Evolutionary conservation across 2,329 filamentous ascomycete species (phyloP).

Genomic region (Fusarium sp.): DNA sequence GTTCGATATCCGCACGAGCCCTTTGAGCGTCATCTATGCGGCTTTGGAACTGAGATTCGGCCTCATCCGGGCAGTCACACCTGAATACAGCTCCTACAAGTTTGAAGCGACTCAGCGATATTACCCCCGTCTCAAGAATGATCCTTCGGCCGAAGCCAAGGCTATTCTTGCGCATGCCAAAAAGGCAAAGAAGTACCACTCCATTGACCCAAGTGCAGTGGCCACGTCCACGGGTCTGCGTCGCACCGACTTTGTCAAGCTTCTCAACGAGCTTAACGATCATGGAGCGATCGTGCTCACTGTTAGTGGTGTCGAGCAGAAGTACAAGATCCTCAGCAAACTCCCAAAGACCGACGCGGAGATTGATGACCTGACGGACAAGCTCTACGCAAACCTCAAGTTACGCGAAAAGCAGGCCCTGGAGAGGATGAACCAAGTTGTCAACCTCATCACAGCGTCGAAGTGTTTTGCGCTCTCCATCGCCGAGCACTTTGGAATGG

Average conservation of each 20-base stretch:
- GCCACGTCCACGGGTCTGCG: constrained; percentile 51
- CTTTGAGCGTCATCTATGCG: constrained; percentile 70
- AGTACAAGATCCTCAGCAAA: constrained; percentile 65
- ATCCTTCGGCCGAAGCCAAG: constrained; percentile 59
- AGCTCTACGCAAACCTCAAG: constrained; percentile 67
- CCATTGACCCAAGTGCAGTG: constrained; percentile 65
- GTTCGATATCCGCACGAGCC: constrained; percentile 68
- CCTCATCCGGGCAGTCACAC: constrained; percentile 70
- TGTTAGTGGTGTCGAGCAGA: constrained; percentile 66
- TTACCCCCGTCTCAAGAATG: constrained; percentile 49
- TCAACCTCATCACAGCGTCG: constrained; percentile 67
- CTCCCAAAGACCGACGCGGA: constrained; percentile 62
- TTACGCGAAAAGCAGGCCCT: constrained; percentile 68
- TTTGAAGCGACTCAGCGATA: constrained; percentile 60
- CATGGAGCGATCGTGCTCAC: constrained; percentile 65
- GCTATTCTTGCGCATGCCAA: constrained; percentile 61
- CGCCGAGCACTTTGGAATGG: constrained; percentile 72
- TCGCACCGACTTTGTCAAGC: constrained; percentile 66
- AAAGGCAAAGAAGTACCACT: constrained; percentile 59
- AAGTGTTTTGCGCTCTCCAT: constrained; percentile 68
- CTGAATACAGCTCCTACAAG: constrained; percentile 70
- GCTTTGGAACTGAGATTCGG: constrained; percentile 73
- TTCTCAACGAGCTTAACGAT: constrained; percentile 70
- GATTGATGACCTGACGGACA: constrained; percentile 61
- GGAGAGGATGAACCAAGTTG: constrained; percentile 64